phyloP scores from a whole-genome alignment of 139 green algal genomes.

The Chlamydomonas sp. region DNA sequence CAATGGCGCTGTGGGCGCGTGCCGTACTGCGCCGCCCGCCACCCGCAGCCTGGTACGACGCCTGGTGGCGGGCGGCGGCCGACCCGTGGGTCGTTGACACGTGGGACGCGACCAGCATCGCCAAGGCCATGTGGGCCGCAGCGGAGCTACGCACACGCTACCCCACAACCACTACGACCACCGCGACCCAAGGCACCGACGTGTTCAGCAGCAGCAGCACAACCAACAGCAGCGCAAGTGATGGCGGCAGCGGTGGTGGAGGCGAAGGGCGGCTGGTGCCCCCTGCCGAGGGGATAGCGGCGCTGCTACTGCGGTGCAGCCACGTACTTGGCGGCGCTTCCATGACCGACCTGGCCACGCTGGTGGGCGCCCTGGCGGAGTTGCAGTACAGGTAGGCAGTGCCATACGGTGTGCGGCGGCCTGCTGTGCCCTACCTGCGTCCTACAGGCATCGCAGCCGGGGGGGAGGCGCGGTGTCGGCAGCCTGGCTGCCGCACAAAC shows the following conservation, averaged over 20 bases:
- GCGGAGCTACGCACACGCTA: not conserved
- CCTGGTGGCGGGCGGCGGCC: conserved; percentile 1
- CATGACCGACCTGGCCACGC: conserved; percentile 34
- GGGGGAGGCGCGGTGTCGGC: too few species aligned
- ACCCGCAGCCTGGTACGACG: not conserved
- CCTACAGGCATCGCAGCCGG: not conserved
- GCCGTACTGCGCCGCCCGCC: conserved; percentile 3
- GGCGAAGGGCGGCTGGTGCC: not conserved
- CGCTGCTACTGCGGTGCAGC: not conserved
- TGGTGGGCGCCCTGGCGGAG: conserved; percentile 43
- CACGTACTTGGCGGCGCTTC: not conserved
- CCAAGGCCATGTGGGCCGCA: conserved; percentile 23
- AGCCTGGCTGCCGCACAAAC: too few species aligned
- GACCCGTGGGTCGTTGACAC: not conserved
- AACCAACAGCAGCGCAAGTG: not conserved
- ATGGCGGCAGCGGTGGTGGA: not conserved
- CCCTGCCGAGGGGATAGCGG: not conserved
- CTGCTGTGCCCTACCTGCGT: not conserved
- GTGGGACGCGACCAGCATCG: conserved; percentile 7
- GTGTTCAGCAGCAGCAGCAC: too few species aligned
- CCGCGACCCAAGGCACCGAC: too few species aligned
- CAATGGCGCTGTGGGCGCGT: conserved; percentile 10
- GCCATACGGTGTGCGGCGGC: not conserved
- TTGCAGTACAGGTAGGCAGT: conserved; percentile 42
- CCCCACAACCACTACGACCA: not conserved